Evolutionary conservation across 768 basidiomycete species (phyloP).

Genomic region (Boletellus ananas): DNA sequence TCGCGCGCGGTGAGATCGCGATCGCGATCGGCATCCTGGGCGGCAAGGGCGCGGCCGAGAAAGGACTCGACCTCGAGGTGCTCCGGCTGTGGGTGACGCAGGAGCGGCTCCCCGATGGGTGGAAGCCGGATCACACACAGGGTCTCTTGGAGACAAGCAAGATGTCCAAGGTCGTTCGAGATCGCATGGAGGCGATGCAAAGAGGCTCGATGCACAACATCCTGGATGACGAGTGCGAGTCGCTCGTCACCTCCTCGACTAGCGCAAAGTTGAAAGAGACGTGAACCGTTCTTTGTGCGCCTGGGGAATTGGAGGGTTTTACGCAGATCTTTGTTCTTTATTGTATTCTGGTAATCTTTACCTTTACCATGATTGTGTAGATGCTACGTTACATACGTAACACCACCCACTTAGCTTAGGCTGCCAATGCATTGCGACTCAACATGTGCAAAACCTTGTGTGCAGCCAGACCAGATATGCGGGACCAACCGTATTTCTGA

Average conservation of each 20-base stretch:
- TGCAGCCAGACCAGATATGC: background rate
- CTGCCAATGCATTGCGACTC: background rate
- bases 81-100: conserved; percentile 48
- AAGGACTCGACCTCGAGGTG: conserved; percentile 45
- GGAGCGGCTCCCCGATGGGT: conserved; percentile 48
- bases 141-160: conserved; percentile 23
- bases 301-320: background rate
- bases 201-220: conserved; percentile 14
- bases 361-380: background rate
- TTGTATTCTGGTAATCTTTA: background rate
- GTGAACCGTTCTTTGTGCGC: background rate
- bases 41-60: conserved; percentile 32
- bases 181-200: conserved; percentile 25
- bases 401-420: background rate
- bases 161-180: conserved; percentile 27
- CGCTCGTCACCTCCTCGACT: conserved; percentile 1
- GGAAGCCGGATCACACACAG: conserved; percentile 33
- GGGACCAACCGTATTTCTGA: no score
- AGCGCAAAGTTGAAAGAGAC: background rate
- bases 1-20: conserved; percentile 65
- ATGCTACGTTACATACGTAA: background rate
- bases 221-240: conserved; percentile 12
- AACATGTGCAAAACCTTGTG: background rate
- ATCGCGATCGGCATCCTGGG: conserved; percentile 52
- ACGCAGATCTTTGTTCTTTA: background rate